A percentile compares a stretch with the other conserved stretches of the same genome.
Evolutionary conservation across 257 asterid genomes (phyloP).

Genomic region (Dorcoceras hygrometricum): DNA sequence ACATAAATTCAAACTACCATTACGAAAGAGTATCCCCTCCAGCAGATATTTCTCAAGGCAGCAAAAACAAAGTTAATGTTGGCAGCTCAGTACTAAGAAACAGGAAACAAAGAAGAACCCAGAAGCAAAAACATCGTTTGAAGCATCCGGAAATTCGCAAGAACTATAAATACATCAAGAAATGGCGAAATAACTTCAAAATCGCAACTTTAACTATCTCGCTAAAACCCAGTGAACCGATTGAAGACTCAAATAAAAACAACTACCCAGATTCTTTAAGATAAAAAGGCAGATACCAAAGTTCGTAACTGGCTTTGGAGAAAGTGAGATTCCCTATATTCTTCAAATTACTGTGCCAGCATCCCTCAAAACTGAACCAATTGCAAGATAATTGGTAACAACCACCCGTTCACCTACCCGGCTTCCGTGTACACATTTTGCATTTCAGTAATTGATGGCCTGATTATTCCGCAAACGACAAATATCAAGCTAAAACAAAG

Average conservation of each 20-base stretch:
- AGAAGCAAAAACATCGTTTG: slow-evolving; percentile 4
- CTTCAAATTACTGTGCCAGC: neutral
- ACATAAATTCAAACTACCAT: neutral
- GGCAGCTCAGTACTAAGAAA: neutral
- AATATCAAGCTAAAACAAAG: too few species aligned
- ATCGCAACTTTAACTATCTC: slow-evolving; percentile 18
- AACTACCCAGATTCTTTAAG: neutral
- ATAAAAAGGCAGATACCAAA: slow-evolving; percentile 16
- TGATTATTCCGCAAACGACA: slow-evolving; percentile 4
- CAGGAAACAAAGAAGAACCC: slow-evolving; percentile 7
- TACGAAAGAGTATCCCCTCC: slow-evolving; percentile 3
- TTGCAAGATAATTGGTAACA: too few species aligned
- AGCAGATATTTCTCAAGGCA: slow-evolving; percentile 2
- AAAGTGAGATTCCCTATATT: slow-evolving; percentile 32
- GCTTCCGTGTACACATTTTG: neutral
- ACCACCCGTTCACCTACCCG: slow-evolving; percentile 15
- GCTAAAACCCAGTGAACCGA: slow-evolving; percentile 8
- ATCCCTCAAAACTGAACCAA: neutral
- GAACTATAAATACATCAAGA: neutral
- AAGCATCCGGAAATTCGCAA: slow-evolving; percentile 14
- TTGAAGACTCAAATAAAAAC: neutral
- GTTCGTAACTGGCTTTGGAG: slow-evolving; percentile 21
- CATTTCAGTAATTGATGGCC: slow-evolving; percentile 1
- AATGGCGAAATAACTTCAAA: neutral
- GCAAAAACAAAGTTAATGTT: neutral